Base-by-base conservation (phyloP, 331 rosid species). In the Cydonia oblonga region DNA sequence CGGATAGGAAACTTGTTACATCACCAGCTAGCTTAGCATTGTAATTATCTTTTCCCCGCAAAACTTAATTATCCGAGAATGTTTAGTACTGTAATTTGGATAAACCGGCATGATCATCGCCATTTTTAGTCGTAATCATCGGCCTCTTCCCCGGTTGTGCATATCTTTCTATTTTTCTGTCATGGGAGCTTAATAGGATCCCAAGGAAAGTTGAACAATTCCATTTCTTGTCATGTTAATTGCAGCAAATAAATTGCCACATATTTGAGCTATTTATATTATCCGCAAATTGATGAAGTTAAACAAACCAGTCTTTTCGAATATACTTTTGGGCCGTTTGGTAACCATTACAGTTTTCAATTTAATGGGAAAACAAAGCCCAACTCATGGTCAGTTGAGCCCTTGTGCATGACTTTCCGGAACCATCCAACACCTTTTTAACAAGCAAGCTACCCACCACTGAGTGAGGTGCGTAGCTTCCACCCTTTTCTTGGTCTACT, bases 1-100 rank as follows among this genome's bases (percentile, higher is more conserved):
- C 76, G 66, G 79, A 68, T 81, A 78, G 79, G 69, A 70, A 67
- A 33, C 9, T 61, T 73, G 65, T 9, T 72, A n/a, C 75, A 69
- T 76, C 32, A 26, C 64, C 65, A 38, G 60, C 79, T 53, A 40
- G 46, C 12, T 5, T 40, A 40, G 46, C 46, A 77, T 66, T 82
- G 56, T 61, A 57, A 22, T 33, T 59, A 5, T 66, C 29, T 60
- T 67, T 52, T 57, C 49, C 52, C 19, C 24, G 13, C 7, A 51
- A 40, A 73, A 44, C 32, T 68, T 28, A 6, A 23, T 54, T 49
- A 32, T 78, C 54, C 19, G 11, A 30, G 14, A 69, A 74, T n/a
- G 25, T 59, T 44, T 33, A 46, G 42, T 65, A 75, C 72, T 53
- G 22, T n/a, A 53, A 52, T 53, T 66, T 74, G 66, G 66, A 52